Percentiles rank a stretch among this genome's conserved stretches.
Conservation (phyloP, 148 eudicot species). For the Salicornia ramosissima region DNA sequence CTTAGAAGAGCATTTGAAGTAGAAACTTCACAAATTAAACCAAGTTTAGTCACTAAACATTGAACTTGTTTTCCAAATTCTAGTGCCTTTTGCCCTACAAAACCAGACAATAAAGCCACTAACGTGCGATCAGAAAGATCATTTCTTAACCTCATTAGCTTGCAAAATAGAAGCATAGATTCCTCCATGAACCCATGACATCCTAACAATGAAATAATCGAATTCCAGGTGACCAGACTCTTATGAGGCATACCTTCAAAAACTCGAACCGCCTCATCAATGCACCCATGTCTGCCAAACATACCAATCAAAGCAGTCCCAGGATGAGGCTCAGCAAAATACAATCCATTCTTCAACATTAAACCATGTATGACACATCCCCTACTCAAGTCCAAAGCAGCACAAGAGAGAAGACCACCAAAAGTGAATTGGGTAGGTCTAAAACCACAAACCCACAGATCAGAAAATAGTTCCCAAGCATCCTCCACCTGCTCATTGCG, state of each 20-base stretch:
- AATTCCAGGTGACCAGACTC: conserved; percentile 65
- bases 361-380: conserved; percentile 50
- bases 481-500: conserved; percentile 34
- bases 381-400: conserved; percentile 32
- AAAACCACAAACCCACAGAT: conserved; percentile 50
- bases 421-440: conserved; percentile 49
- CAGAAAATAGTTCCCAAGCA: conserved; percentile 47
- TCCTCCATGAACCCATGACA: conserved; percentile 44
- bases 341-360: conserved; percentile 56
- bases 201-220: conserved; percentile 59
- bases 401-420: conserved; percentile 51
- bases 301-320: conserved; percentile 71
- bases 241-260: conserved; percentile 55
- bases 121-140: conserved; percentile 44
- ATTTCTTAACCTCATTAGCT: conserved; percentile 34
- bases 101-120: conserved; percentile 50
- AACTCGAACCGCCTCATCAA: conserved; percentile 45
- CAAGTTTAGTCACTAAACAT: conserved; percentile 47
- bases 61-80: conserved; percentile 53
- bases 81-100: conserved; percentile 29
- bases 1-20: conserved; percentile 51
- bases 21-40: conserved; percentile 31
- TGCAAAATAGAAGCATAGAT: conserved; percentile 41
- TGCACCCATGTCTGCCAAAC: conserved; percentile 48
- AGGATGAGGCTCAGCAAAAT: conserved; percentile 42